phyloP scores from a whole-genome alignment of 768 basidiomycete genomes.

The Serendipita vermifera region DNA sequence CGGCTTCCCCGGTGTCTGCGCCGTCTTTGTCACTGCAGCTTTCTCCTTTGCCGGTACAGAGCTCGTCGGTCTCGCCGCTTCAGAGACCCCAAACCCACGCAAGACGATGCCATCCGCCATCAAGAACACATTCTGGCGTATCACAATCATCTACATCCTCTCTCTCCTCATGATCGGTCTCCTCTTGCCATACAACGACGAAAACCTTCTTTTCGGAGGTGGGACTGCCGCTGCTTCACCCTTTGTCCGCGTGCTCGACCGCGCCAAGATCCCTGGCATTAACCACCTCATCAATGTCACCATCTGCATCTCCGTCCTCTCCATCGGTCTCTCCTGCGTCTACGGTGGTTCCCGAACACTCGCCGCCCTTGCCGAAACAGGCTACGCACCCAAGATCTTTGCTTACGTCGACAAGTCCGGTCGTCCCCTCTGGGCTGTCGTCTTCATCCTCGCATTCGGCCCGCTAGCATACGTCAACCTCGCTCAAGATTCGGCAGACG shows the following conservation, averaged over 20 bases:
- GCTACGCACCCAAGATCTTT: constrained; percentile 53
- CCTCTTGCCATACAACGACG: constrained; percentile 48
- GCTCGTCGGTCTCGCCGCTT: constrained; percentile 59
- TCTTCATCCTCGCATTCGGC: constrained; percentile 19
- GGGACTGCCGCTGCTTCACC: constrained; percentile 45
- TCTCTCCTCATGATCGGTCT: constrained; percentile 53
- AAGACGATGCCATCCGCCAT: constrained; percentile 51
- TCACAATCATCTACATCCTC: constrained; percentile 50
- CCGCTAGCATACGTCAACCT: constrained; percentile 21
- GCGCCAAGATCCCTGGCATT: constrained; percentile 48
- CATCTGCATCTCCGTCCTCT: constrained; percentile 50
- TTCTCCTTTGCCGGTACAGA: constrained; percentile 60
- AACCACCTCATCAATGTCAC: constrained; percentile 55
- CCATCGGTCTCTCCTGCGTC: constrained; percentile 52
- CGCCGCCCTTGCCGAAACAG: constrained; percentile 45
- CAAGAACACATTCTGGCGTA: constrained; percentile 55
- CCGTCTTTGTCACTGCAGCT: constrained; percentile 50
- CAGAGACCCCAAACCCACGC: constrained; percentile 51
- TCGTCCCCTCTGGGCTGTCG: constrained; percentile 41
- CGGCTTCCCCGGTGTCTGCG: constrained; percentile 24
- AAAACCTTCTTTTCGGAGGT: constrained; percentile 37
- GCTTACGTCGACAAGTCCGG: constrained; percentile 51
- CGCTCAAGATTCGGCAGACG: constrained; percentile 28
- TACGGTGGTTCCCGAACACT: constrained; percentile 53
- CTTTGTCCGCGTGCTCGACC: constrained; percentile 48